Evolutionary conservation across 2,329 filamentous ascomycete genomes (phyloP).

Genomic region (Thelonectria discophora): DNA sequence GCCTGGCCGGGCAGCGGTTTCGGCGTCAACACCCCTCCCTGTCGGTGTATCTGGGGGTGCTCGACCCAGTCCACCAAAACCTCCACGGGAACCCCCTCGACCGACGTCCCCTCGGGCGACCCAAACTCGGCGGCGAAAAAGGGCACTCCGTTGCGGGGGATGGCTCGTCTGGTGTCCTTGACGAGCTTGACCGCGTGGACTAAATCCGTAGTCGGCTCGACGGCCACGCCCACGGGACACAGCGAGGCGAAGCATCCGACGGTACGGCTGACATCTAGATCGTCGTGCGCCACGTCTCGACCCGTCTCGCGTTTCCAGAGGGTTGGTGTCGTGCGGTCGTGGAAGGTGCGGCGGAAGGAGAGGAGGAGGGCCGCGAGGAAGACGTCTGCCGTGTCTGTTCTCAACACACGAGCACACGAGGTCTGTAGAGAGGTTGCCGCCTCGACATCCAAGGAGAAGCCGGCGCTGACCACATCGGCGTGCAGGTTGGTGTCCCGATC

Average conservation of each 20-base stretch:
- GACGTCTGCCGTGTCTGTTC: slow-evolving; percentile 62
- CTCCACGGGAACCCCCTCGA: slow-evolving; percentile 60
- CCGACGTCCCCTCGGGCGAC: slow-evolving; percentile 45
- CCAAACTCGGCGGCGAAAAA: slow-evolving; percentile 59
- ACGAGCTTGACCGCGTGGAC: slow-evolving; percentile 60
- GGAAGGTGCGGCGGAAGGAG: slow-evolving; percentile 64
- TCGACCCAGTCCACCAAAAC: slow-evolving; percentile 67
- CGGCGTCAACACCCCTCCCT: slow-evolving; percentile 60
- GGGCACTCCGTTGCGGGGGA: slow-evolving; percentile 55
- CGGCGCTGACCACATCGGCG: slow-evolving; percentile 51
- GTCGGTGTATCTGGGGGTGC: slow-evolving; percentile 57
- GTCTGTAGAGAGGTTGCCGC: slow-evolving; percentile 54
- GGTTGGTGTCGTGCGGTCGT: slow-evolving; percentile 59
- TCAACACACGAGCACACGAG: slow-evolving; percentile 56
- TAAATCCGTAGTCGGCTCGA: slow-evolving; percentile 57
- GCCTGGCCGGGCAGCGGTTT: slow-evolving; percentile 52
- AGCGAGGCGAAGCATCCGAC: slow-evolving; percentile 70
- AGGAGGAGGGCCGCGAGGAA: slow-evolving; percentile 63
- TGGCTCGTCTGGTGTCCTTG: slow-evolving; percentile 60
- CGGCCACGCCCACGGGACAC: slow-evolving; percentile 58
- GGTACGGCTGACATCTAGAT: slow-evolving; percentile 63
- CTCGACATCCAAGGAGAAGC: slow-evolving; percentile 55
- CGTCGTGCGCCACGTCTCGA: slow-evolving; percentile 53
- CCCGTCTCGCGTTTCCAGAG: slow-evolving; percentile 65
- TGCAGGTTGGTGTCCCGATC: slow-evolving; percentile 55